phyloP scores from a whole-genome alignment of 495 filamentous ascomycete genomes.

The Aspergillus carlsbadensis region DNA sequence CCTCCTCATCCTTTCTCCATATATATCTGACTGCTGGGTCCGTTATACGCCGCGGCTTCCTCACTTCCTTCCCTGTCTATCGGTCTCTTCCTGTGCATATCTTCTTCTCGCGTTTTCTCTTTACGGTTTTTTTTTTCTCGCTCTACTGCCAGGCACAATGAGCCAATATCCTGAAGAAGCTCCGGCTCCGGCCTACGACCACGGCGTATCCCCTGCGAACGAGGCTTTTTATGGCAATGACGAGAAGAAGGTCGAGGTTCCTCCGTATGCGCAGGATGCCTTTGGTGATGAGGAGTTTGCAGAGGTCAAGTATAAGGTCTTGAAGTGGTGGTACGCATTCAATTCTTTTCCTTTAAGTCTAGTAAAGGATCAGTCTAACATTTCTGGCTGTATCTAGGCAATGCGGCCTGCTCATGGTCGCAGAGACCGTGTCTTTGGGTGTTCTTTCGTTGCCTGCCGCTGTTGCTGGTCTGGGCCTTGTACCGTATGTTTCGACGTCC shows the following conservation, averaged over 20 bases:
- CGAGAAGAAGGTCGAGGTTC: constrained; percentile 21
- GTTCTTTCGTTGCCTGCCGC: constrained; percentile 63
- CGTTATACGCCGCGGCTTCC: background rate
- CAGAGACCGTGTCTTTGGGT: constrained; percentile 72
- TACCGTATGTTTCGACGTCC: constrained; percentile 35
- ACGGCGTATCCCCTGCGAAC: constrained; percentile 9
- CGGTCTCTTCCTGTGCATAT: background rate
- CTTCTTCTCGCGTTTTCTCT: background rate
- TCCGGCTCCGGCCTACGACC: constrained; percentile 11
- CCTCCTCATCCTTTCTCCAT: background rate
- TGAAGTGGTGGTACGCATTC: constrained; percentile 41
- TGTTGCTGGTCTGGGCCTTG: constrained; percentile 64
- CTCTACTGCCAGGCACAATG: background rate
- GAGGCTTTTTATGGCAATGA: constrained; percentile 14
- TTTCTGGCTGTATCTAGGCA: constrained; percentile 28
- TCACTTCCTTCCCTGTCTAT: background rate
- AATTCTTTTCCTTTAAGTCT: background rate
- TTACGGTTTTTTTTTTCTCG: background rate
- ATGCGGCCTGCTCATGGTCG: constrained; percentile 60
- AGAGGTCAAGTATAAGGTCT: constrained; percentile 41
- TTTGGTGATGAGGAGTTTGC: constrained; percentile 43
- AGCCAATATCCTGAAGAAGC: constrained; percentile 17
- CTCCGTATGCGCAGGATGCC: constrained; percentile 30
- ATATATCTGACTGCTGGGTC: background rate
- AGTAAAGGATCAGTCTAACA: background rate